Evolutionary conservation across 306 rosid species (phyloP).

Genomic region (Arachis hypogaea): DNA sequence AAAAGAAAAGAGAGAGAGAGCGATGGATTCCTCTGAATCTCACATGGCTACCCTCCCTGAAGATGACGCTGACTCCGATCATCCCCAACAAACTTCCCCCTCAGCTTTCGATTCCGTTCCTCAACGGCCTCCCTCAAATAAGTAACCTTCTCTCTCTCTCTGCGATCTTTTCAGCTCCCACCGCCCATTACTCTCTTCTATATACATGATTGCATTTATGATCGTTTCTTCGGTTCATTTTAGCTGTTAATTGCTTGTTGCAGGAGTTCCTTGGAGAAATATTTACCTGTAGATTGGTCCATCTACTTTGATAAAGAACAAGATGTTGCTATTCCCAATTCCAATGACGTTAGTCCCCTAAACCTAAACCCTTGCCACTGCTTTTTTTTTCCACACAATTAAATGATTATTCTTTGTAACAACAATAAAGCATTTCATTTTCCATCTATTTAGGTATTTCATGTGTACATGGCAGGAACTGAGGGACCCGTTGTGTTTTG

Average conservation of each 20-base stretch:
- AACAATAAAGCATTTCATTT: background rate
- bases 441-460: slow-evolving; percentile 74
- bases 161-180: slow-evolving; percentile 4
- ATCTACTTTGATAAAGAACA: slow-evolving; percentile 73
- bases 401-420: slow-evolving; percentile 2
- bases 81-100: slow-evolving; percentile 43
- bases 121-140: slow-evolving; percentile 76
- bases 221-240: background rate
- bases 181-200: background rate
- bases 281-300: slow-evolving; percentile 71
- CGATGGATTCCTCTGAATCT: slow-evolving; percentile 64
- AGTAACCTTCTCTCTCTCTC: slow-evolving; percentile 24
- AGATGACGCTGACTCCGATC: slow-evolving; percentile 44
- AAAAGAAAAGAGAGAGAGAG: background rate
- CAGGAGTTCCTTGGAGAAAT: slow-evolving; percentile 68
- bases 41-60: slow-evolving; percentile 69
- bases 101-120: slow-evolving; percentile 80
- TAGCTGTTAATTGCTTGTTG: background rate
- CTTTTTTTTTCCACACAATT: background rate
- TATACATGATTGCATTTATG: background rate
- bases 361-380: background rate
- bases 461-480: slow-evolving; percentile 89
- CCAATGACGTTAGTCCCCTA: slow-evolving; percentile 63
- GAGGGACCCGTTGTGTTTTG: slow-evolving; percentile 96
- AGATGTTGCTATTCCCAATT: slow-evolving; percentile 64